Base-by-base conservation (phyloP, 1,284 basidiomycete genomes). In the Jaminaea rosea region DNA sequence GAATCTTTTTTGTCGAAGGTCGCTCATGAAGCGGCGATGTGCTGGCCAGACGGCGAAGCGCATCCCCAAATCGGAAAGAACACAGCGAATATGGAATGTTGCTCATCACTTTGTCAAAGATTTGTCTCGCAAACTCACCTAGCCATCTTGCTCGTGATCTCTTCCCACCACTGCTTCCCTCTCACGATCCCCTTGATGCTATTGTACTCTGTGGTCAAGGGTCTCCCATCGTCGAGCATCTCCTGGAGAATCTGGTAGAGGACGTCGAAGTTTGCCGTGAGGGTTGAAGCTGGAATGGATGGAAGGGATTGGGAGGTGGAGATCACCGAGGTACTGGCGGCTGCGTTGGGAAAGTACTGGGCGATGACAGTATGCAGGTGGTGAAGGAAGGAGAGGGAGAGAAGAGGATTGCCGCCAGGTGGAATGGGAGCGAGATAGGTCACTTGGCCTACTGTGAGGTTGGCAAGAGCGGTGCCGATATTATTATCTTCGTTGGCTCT, bases 51-150 rank as follows among this genome's bases (percentile, higher is more conserved):
- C 39, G 39, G 39, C 39, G 39, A 42, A 42, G 39, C 3, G 29
- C 9, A 31, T 5, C 19, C 19, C 23, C 39, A 23, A 21, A 23
- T 42, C 39, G 39, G 39, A 42, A 42, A 42, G 39, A 42, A 42
- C 39, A 42, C 39, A 42, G 39, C 39, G 39, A 42, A 21, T 17
- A 21, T 42, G 19, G 39, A 13, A 21, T 42, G 19, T 42, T 8
- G 29, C 29, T 42, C 39, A 42, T 42, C 39, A 42, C 19, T 17
- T n/a, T n/a, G n/a, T 23, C 17, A 42, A 21, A 23, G 19, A 42
- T 15, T 42, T 42, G 39, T n/a, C 39, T 17, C 39, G 19, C 39
- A 31, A 31, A 42, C 39, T 42, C 17, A 42, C 39, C 39, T 42
- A 13, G 3, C 19, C 39, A 42, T 42, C 24, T 23, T 15, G 24